A percentile compares a stretch with the other conserved stretches of the same genome.
phyloP scores from a whole-genome alignment of 2,329 filamentous ascomycete species.

The Fusarium keratoplasticum region DNA sequence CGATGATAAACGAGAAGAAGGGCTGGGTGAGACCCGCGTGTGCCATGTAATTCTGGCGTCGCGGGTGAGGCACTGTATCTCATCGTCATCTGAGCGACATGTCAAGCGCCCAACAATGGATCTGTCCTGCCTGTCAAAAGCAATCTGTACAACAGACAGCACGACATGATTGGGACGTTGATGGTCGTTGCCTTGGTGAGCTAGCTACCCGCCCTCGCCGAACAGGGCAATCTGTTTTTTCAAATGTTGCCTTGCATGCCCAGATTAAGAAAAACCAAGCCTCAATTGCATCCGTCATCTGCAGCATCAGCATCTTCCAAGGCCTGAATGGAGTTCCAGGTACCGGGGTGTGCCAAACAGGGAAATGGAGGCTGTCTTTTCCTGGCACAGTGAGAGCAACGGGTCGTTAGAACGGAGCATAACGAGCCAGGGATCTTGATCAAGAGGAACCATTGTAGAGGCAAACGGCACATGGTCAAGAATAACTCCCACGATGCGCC shows the following conservation, averaged over 20 bases:
- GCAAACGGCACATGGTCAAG: constrained; percentile 12
- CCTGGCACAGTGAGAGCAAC: constrained; percentile 28
- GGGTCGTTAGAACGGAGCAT: constrained; percentile 5
- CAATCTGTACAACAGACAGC: constrained; percentile 8
- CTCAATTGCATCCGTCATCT: constrained; percentile 42
- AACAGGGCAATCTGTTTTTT: constrained; percentile 29
- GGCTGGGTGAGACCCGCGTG: constrained; percentile 1
- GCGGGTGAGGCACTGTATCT: constrained; percentile 10
- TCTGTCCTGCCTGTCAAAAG: constrained; percentile 19
- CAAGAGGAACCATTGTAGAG: not conserved
- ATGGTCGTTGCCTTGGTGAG: constrained; percentile 29
- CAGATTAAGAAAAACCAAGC: constrained; percentile 38
- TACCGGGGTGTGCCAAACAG: constrained; percentile 23
- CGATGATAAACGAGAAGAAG: constrained; percentile 1
- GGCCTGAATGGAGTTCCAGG: constrained; percentile 17
- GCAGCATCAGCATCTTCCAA: constrained; percentile 28
- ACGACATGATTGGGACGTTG: constrained; percentile 9
- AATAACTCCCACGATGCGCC: not conserved
- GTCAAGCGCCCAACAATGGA: constrained; percentile 2
- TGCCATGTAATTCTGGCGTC: constrained; percentile 6
- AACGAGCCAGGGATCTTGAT: not conserved
- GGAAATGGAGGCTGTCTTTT: constrained; percentile 27
- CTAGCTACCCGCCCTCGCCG: constrained; percentile 11
- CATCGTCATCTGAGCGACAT: not conserved
- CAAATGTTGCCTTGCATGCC: constrained; percentile 19